phyloP scores from a whole-genome alignment of 2,329 filamentous ascomycete species.

The Penicillium sp. region DNA sequence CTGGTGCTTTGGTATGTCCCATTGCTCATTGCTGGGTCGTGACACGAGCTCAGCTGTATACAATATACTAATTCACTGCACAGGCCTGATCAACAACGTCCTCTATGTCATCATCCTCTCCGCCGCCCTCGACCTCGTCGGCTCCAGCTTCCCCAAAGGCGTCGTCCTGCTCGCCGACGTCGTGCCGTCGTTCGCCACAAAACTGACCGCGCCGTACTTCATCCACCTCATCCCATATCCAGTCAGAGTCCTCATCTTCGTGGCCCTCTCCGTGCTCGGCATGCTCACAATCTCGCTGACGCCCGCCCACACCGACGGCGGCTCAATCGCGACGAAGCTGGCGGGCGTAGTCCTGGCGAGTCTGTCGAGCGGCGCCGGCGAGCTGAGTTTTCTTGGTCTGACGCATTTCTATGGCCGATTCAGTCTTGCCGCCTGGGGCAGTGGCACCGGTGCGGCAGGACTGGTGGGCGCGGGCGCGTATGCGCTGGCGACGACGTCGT shows the following conservation, averaged over 20 bases:
- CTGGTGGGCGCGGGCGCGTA: constrained; percentile 84
- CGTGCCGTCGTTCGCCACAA: constrained; percentile 80
- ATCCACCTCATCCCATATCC: constrained; percentile 83
- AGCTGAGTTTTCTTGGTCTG: constrained; percentile 84
- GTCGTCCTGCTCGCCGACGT: constrained; percentile 92
- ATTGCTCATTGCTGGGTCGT: background rate
- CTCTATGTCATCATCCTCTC: constrained; percentile 97
- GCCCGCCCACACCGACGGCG: constrained; percentile 53
- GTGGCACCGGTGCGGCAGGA: constrained; percentile 85
- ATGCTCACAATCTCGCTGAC: constrained; percentile 88
- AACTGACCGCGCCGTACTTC: constrained; percentile 87
- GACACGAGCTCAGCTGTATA: constrained; percentile 1
- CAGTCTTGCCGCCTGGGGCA: constrained; percentile 86
- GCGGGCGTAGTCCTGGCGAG: constrained; percentile 80
- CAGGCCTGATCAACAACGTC: constrained; percentile 92
- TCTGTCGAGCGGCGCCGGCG: constrained; percentile 78
- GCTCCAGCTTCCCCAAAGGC: constrained; percentile 78
- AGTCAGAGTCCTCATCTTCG: constrained; percentile 69
- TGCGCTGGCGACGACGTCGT: constrained; percentile 75
- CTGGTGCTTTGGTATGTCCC: constrained; percentile 78
- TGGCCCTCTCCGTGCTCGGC: constrained; percentile 69
- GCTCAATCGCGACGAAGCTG: constrained; percentile 70
- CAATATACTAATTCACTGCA: background rate
- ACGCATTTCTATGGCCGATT: constrained; percentile 90
- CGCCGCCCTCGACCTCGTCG: constrained; percentile 90